Evolutionary conservation across 2,329 filamentous ascomycete genomes (phyloP), one percentile per base, ranked within the genome.

Genomic region (Aspergillus fumigatiaffinis): DNA sequence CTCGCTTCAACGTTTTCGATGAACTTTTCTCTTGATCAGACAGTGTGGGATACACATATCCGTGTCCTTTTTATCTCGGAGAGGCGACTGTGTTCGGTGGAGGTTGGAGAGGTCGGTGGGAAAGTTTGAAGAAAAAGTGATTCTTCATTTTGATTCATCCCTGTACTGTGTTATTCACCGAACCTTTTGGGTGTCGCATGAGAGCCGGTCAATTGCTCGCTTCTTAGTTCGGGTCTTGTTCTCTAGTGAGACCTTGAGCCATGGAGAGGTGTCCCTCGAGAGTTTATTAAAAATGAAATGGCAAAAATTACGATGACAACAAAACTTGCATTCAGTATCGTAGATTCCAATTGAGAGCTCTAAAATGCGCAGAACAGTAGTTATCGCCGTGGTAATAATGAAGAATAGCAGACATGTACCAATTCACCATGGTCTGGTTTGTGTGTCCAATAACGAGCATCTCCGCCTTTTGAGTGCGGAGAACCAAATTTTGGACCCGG

Each of bases 191-290:
- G 60, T 62, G 65, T 65, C 51, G 53, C 54, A 59, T 66, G 70
- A 63, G 67, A 59, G 64, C 71, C 74, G 73, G 73, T 76, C 72
- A 76, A 75, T 67, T 54, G 53, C 59, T 64, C 60, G 59, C 12
- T 47, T 66, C 63, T 65, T 51, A 25, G 53, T 60, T 55, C 50
- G 50, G 42, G 54, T 56, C 61, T 61, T 57, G 55, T 58, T 55
- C 56, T 53, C 60, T 61, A 47, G 57, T 54, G 53, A 51, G 53
- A 26, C 55, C 50, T 51, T 56, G 65, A 66, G 68, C 66, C 60
- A 68, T 75, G 73, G 71, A 74, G 71, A 68, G 71, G 72, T 71
- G 60, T 64, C 49, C 62, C 63, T 55, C 60, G 68, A 71, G 67
- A 65, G 66, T 70, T 73, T 73, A 71, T 63, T 63, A 54, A 61